phyloP scores from a whole-genome alignment of 345 rosid genomes.

The Abelmoschus esculentus region DNA sequence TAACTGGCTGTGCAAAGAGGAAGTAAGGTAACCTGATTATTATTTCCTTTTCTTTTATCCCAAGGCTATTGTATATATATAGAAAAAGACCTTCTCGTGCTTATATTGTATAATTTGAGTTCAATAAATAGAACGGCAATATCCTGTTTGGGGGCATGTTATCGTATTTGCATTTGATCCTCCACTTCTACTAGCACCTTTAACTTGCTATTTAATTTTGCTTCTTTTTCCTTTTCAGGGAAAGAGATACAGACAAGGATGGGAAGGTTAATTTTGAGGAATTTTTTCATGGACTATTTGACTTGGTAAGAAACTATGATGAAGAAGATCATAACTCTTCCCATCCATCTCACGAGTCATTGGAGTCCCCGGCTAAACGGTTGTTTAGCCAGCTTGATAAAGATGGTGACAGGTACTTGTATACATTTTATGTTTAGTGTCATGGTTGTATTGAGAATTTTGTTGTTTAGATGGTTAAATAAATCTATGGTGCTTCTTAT shows the following conservation, averaged over 20 bases:
- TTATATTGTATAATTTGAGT: not conserved
- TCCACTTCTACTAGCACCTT: not conserved
- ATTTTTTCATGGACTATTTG: constrained; percentile 88
- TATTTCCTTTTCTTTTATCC: not conserved
- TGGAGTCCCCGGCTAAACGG: constrained; percentile 70
- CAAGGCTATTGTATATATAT: not conserved
- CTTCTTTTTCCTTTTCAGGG: constrained; percentile 34
- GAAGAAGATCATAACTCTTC: constrained; percentile 66
- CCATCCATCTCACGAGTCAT: constrained; percentile 48
- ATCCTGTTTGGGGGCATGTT: not conserved
- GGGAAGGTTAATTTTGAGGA: constrained; percentile 77
- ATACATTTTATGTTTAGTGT: not conserved
- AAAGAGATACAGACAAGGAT: constrained; percentile 89
- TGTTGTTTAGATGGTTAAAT: constrained; percentile 10
- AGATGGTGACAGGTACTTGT: constrained; percentile 74
- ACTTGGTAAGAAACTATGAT: constrained; percentile 79
- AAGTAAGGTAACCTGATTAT: constrained; percentile 62
- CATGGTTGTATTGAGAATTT: constrained; percentile 4
- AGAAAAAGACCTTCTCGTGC: not conserved
- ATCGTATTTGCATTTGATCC: not conserved
- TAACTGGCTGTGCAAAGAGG: constrained; percentile 88
- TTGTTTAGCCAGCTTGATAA: constrained; percentile 82
- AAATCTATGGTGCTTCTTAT: constrained; percentile 9
- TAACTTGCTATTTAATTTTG: constrained; percentile 12
- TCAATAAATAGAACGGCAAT: not conserved